phyloP scores from a whole-genome alignment of 805 yeast species.

The Naumovozyma baii region DNA sequence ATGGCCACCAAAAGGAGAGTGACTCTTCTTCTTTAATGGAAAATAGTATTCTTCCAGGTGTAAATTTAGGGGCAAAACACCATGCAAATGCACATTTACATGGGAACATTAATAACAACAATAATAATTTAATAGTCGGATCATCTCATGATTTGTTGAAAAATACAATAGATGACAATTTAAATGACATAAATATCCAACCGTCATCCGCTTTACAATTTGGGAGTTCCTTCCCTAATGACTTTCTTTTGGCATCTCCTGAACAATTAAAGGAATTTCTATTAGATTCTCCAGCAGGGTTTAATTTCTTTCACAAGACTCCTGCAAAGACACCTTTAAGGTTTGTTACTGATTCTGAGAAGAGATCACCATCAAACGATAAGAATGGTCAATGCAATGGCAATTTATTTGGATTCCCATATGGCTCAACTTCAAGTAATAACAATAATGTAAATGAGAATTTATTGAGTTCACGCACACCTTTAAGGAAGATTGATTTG shows the following conservation, averaged over 20 bases:
- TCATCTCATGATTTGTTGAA: constrained; percentile 1
- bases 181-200: constrained; percentile 27
- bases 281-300: constrained; percentile 25
- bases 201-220: constrained; percentile 28
- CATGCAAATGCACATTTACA: background rate
- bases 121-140: background rate
- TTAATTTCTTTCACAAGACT: constrained; percentile 26
- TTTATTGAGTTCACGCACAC: constrained; percentile 14
- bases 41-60: constrained; percentile 18
- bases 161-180: constrained; percentile 2
- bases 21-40: constrained; percentile 23
- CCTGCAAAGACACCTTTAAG: constrained; percentile 30
- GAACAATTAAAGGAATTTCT: constrained; percentile 29
- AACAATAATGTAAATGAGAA: background rate
- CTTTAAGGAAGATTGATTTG: constrained; percentile 25
- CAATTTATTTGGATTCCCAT: background rate
- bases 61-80: constrained; percentile 3
- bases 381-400: constrained; percentile 1
- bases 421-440: constrained; percentile 1
- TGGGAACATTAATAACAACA: background rate
- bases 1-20: constrained; percentile 5
- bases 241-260: constrained; percentile 28
- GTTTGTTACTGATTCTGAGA: constrained; percentile 18
- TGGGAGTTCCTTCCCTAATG: constrained; percentile 18
- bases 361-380: constrained; percentile 4